Conservation (phyloP, 306 rosid genomes). For the peach (Prunus persica) region Prunus_persica_NCBIv2 NC_034016.1:1806501-1807000, state of each 20-base stretch:
- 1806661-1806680: background rate
- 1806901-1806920: conserved; percentile 93
- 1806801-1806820: background rate
- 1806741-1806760: background rate
- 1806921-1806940: conserved; percentile 94
- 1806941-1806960: conserved; percentile 73
- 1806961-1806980: conserved; percentile 72
- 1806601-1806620: background rate
- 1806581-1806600: background rate
- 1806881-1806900: conserved; percentile 44
- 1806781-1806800: background rate
- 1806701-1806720: background rate
- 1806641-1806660: background rate
- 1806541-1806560: background rate
- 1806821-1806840: background rate
- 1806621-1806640: background rate
- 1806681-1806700: background rate
- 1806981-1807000: conserved; percentile 48
- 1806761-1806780: background rate
- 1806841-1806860: background rate
- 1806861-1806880: conserved; percentile 41
- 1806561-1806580: background rate
- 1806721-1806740: background rate
- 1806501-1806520: background rate
- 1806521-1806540: background rate